Conservation (phyloP, 345 rosid species). For the Geranium brycei region DNA sequence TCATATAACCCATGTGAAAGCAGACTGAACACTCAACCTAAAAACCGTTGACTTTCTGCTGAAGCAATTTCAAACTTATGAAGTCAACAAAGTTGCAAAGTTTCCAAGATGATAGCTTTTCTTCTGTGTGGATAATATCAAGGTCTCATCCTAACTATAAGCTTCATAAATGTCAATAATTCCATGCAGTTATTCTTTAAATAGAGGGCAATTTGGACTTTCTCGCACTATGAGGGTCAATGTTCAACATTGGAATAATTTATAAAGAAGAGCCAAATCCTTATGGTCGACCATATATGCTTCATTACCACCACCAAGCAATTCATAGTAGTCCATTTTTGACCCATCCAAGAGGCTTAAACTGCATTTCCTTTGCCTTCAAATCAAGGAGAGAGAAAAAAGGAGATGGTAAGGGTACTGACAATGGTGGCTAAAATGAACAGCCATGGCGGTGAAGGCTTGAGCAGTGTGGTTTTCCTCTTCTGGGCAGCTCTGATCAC, state of each 20-base stretch:
- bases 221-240: background rate
- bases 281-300: background rate
- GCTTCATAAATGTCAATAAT: background rate
- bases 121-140: no score
- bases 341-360: background rate
- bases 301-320: background rate
- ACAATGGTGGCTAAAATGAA: slow-evolving; percentile 1
- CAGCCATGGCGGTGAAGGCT: slow-evolving; percentile 4
- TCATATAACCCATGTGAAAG: no score
- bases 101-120: no score
- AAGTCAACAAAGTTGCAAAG: background rate
- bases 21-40: no score
- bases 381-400: background rate
- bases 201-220: background rate
- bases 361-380: background rate
- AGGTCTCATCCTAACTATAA: no score
- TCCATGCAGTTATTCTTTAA: background rate
- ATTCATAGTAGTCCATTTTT: no score
- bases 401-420: slow-evolving; percentile 25
- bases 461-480: slow-evolving; percentile 9
- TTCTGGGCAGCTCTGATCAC: slow-evolving; percentile 25
- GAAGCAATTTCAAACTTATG: no score
- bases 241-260: background rate
- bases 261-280: background rate
- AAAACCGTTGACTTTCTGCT: no score